Evolutionary conservation across 1,139 yeast genomes (phyloP).

Genomic region (Yamadazyma triangularis): DNA sequence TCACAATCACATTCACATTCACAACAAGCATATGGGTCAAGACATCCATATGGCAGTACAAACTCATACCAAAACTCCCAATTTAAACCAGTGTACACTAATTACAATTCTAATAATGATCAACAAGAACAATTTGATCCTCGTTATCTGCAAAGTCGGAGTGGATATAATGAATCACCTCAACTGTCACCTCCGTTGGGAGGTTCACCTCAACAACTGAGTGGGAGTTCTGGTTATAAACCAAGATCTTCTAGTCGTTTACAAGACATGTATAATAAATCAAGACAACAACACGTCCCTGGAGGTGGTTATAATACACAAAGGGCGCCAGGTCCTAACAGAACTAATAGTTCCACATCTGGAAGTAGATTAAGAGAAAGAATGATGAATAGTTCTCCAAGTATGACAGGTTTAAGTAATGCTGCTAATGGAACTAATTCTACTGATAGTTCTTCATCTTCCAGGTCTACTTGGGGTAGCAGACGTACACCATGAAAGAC

Average conservation of each 20-base stretch:
- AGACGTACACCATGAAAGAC: background rate
- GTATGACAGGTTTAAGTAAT: slow-evolving; percentile 14
- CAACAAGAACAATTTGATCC: slow-evolving; percentile 6
- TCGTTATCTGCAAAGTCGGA: slow-evolving; percentile 7
- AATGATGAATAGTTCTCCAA: slow-evolving; percentile 22
- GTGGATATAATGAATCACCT: slow-evolving; percentile 4
- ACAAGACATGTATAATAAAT: slow-evolving; percentile 40
- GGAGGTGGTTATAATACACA: slow-evolving; percentile 28
- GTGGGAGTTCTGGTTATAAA: slow-evolving; percentile 13
- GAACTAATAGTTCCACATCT: slow-evolving; percentile 27
- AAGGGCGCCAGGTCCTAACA: slow-evolving; percentile 16
- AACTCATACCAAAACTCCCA: slow-evolving; percentile 10
- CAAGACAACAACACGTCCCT: slow-evolving; percentile 39
- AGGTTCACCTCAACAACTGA: slow-evolving; percentile 1
- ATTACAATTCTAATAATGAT: slow-evolving; percentile 12
- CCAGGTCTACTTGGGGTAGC: slow-evolving; percentile 31
- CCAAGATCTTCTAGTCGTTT: slow-evolving; percentile 36
- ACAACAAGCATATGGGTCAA: slow-evolving; percentile 1
- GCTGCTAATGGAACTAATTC: slow-evolving; percentile 4
- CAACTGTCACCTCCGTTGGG: slow-evolving; percentile 4
- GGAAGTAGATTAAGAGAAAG: slow-evolving; percentile 36
- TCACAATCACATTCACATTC: slow-evolving; percentile 1
- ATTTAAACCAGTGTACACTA: slow-evolving; percentile 25
- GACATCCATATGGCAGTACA: slow-evolving; percentile 3
- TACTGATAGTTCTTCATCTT: slow-evolving; percentile 1